Conservation (phyloP, 495 filamentous ascomycete species). For the Bathelium albidoporum region DNA sequence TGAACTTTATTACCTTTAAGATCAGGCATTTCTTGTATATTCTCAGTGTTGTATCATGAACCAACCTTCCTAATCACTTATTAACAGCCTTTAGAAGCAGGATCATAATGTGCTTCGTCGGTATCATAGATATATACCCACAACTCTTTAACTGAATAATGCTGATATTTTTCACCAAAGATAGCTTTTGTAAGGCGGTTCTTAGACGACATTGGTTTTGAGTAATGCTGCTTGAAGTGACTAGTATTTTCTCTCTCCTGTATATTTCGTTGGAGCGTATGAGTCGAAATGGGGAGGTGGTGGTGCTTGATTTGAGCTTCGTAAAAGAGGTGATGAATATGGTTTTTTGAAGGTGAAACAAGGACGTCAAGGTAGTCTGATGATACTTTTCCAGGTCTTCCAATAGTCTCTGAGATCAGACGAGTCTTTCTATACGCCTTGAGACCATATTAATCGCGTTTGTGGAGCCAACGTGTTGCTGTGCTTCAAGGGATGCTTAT, state of each 20-base stretch:
- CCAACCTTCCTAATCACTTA: background rate
- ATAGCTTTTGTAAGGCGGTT: too few relatives aligned
- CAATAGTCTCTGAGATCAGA: background rate
- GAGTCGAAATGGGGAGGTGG: background rate
- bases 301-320: background rate
- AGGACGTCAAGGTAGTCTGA: background rate
- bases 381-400: background rate
- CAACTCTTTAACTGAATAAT: background rate
- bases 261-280: background rate
- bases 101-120: background rate
- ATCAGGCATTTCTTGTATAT: background rate
- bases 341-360: background rate
- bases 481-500: background rate
- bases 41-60: background rate
- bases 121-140: background rate
- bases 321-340: background rate
- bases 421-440: background rate
- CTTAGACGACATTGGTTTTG: too few relatives aligned
- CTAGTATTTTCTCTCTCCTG: too few relatives aligned
- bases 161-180: too few relatives aligned
- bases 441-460: background rate
- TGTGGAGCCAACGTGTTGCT: background rate
- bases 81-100: background rate
- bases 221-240: too few relatives aligned
- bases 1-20: background rate